Conservation (phyloP, 169 alveolate species). For the Plasmodium cynomolgi region DNA sequence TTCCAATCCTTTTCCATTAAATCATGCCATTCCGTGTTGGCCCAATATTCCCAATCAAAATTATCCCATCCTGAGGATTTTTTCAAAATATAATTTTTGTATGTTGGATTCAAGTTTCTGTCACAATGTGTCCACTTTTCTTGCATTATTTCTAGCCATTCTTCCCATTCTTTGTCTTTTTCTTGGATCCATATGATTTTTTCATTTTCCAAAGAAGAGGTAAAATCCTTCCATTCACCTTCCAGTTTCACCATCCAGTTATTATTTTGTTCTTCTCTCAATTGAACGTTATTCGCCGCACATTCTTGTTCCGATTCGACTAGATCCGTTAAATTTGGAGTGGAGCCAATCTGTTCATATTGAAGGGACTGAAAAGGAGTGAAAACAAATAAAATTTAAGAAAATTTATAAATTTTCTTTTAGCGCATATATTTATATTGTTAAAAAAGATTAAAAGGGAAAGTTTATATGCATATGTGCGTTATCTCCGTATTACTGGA, state of each 20-base stretch:
- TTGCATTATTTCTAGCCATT: background rate
- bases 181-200: background rate
- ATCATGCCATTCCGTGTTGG: background rate
- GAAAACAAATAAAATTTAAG: background rate
- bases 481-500: background rate
- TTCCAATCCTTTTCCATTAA: conserved; percentile 1
- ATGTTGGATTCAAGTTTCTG: conserved; percentile 1
- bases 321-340: background rate
- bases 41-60: conserved; percentile 2
- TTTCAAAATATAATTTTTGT: background rate
- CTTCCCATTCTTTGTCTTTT: background rate
- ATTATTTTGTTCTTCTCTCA: background rate
- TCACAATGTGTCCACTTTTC: conserved; percentile 2
- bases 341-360: background rate
- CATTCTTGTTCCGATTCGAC: background rate
- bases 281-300: background rate
- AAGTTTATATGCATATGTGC: background rate
- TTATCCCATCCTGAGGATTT: background rate
- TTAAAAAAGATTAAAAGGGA: background rate
- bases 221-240: background rate
- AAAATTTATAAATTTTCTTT: background rate
- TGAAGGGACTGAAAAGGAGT: background rate
- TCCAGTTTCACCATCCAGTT: background rate
- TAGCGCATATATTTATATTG: background rate
- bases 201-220: background rate